These are phyloP conservation scores for Tolypocladium inflatum DNA, from an alignment of 2,329 filamentous ascomycete species.

Conservation along the genomic window DNA sequence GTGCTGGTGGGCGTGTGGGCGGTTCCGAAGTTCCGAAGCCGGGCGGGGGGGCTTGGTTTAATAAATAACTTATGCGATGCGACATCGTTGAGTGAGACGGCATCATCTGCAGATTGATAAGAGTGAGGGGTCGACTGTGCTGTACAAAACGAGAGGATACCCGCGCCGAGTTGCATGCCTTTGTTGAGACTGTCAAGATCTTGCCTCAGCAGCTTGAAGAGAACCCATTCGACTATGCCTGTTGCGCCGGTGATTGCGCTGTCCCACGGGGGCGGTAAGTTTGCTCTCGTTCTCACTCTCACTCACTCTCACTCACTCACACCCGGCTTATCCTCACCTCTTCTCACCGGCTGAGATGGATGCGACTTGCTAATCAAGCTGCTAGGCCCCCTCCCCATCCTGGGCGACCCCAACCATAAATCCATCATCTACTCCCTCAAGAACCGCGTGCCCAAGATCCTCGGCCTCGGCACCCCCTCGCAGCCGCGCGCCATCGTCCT, in stretches of 20 bases:
- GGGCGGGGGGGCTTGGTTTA: background rate
- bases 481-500: constrained; percentile 43
- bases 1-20: background rate
- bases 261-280: constrained; percentile 38
- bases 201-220: background rate
- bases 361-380: background rate
- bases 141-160: background rate
- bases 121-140: background rate
- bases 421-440: constrained; percentile 41
- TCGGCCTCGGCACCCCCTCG: constrained; percentile 41
- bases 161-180: background rate
- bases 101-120: background rate
- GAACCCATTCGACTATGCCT: constrained; percentile 17
- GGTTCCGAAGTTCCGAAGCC: background rate
- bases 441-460: constrained; percentile 42
- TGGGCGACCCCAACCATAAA: constrained; percentile 44
- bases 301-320: background rate
- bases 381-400: constrained; percentile 45
- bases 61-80: background rate
- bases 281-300: background rate
- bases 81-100: background rate
- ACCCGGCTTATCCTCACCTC: too few relatives aligned
- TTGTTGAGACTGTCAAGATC: background rate
- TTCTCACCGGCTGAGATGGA: background rate
- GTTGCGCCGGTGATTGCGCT: constrained; percentile 36